Conservation (phyloP, 106 monocot species). For the Hemerocallis citrina region DNA sequence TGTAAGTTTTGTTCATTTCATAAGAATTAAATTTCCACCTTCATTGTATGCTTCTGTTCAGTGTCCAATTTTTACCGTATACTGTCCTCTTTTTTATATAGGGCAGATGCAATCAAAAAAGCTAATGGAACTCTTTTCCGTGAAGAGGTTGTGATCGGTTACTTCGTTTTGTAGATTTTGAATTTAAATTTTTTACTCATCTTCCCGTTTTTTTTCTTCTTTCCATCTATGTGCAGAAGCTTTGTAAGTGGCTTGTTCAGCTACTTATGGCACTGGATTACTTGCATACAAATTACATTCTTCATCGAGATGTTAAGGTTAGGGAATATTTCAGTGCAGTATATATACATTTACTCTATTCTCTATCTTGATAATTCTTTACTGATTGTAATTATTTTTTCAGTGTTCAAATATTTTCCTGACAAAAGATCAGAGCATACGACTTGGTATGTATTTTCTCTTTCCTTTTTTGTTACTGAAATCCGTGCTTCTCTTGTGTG, state of each 20-base stretch:
- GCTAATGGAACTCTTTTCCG: conserved; percentile 74
- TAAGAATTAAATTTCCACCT: not conserved
- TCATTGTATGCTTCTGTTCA: not conserved
- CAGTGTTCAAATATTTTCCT: conserved; percentile 99
- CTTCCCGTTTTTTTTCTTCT: not conserved
- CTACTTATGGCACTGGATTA: conserved; percentile 98
- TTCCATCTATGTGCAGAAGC: conserved; percentile 41
- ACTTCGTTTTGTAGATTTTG: not conserved
- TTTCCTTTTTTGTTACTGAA: not conserved
- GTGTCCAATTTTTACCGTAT: not conserved
- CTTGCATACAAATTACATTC: conserved; percentile 86
- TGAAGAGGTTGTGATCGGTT: conserved; percentile 81
- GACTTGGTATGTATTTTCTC: conserved; percentile 52
- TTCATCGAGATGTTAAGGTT: conserved; percentile 99
- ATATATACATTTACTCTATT: not conserved
- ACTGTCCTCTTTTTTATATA: conserved; percentile 11
- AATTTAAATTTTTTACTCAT: not conserved
- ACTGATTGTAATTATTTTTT: not conserved
- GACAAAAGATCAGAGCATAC: conserved; percentile 66
- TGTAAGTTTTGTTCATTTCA: conserved; percentile 49
- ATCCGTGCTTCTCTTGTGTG: not conserved
- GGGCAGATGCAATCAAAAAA: conserved; percentile 91
- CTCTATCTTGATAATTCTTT: not conserved
- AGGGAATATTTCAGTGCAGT: conserved; percentile 4
- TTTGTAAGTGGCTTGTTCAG: conserved; percentile 97